Percentiles rank a stretch among this genome's conserved stretches.
phyloP scores from a whole-genome alignment of 768 basidiomycete genomes.

The Gyrodon lividus region DNA sequence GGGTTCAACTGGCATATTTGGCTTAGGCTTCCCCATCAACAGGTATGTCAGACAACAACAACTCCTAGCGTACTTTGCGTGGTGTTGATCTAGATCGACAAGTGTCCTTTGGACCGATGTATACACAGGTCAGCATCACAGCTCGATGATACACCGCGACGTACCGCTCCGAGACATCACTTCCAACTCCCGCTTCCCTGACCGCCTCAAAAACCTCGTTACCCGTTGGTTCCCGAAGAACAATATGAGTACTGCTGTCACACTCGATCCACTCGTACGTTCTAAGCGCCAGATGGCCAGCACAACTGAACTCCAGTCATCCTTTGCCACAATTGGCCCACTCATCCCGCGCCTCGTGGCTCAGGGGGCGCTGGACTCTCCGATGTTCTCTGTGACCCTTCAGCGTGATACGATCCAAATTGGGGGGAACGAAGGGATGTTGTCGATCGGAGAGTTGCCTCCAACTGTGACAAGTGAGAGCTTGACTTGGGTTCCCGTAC shows the following conservation, averaged over 20 bases:
- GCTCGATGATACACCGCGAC: background rate
- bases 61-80: background rate
- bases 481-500: constrained; percentile 66
- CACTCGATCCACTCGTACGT: constrained; percentile 1
- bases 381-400: constrained; percentile 57
- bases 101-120: constrained; percentile 49
- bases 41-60: constrained; percentile 43
- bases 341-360: constrained; percentile 47
- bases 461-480: constrained; percentile 42
- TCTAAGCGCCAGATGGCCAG: constrained; percentile 10
- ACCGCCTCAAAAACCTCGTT: constrained; percentile 11
- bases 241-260: background rate
- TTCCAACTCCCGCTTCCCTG: constrained; percentile 1
- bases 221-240: constrained; percentile 20
- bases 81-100: constrained; percentile 1
- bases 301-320: constrained; percentile 36
- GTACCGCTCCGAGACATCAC: background rate
- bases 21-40: constrained; percentile 71
- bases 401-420: constrained; percentile 69
- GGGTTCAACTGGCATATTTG: constrained; percentile 66
- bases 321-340: constrained; percentile 44
- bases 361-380: constrained; percentile 34
- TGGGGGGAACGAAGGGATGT: constrained; percentile 64
- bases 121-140: constrained; percentile 24
- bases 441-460: constrained; percentile 69